Evolutionary conservation across 768 basidiomycete genomes (phyloP).

Genomic region (Lactifluus echinatus): DNA sequence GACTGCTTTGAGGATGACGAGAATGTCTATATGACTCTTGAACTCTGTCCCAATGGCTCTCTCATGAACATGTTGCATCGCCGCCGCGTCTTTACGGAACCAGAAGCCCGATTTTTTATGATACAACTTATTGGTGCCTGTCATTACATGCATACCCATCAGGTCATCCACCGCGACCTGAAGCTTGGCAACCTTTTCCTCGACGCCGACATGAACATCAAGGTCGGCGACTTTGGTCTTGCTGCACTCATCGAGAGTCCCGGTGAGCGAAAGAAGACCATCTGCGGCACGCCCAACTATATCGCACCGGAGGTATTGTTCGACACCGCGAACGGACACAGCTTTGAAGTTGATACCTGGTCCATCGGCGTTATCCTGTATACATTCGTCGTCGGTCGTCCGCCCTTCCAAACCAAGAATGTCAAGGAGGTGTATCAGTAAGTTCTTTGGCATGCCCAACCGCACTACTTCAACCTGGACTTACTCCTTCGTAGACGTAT

Average conservation of each 20-base stretch:
- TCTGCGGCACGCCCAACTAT: slow-evolving; percentile 98
- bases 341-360: slow-evolving; percentile 98
- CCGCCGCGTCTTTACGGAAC: slow-evolving; percentile 81
- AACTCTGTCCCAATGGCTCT: slow-evolving; percentile 83
- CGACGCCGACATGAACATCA: slow-evolving; percentile 86
- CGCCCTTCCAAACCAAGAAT: slow-evolving; percentile 97
- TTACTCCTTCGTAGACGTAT: slow-evolving; percentile 54
- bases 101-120: slow-evolving; percentile 88
- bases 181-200: slow-evolving; percentile 95
- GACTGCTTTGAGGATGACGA: slow-evolving; percentile 94
- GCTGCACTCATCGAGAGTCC: slow-evolving; percentile 95
- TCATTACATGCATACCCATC: slow-evolving; percentile 94
- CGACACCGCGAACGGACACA: slow-evolving; percentile 92
- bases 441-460: slow-evolving; percentile 23
- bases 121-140: slow-evolving; percentile 93
- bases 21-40: slow-evolving; percentile 96
- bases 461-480: not conserved
- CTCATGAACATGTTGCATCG: slow-evolving; percentile 87
- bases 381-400: slow-evolving; percentile 88
- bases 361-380: slow-evolving; percentile 95
- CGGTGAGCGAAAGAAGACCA: slow-evolving; percentile 97
- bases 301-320: slow-evolving; percentile 97
- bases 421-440: slow-evolving; percentile 94
- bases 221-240: slow-evolving; percentile 95
- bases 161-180: slow-evolving; percentile 95